Conservation (phyloP, 139 green algal genomes). For the Pseudopediastrum boryanum region DNA sequence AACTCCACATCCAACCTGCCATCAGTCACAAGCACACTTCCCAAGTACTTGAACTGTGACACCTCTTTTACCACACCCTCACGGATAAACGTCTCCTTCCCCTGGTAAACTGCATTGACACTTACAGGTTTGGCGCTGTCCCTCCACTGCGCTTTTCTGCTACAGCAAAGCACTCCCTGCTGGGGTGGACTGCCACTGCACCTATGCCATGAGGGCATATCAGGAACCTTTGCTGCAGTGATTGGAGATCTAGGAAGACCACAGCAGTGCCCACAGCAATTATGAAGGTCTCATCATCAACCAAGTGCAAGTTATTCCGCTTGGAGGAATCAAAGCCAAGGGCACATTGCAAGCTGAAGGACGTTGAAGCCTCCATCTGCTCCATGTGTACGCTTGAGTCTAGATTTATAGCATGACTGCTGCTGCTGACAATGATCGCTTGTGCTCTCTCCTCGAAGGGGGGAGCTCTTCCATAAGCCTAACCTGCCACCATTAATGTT, state of each 20-base stretch:
- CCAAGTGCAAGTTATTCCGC: slow-evolving; percentile 65
- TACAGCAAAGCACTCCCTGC: slow-evolving; percentile 65
- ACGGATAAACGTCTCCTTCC: too few species aligned
- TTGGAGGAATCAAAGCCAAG: slow-evolving; percentile 52
- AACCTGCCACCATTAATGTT: too few species aligned
- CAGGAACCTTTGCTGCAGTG: slow-evolving; percentile 48
- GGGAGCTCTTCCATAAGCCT: too few species aligned
- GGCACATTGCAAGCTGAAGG: slow-evolving; percentile 18
- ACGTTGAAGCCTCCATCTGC: background rate
- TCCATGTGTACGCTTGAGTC: background rate
- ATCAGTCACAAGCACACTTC: background rate
- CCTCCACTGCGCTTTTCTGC: slow-evolving; percentile 63
- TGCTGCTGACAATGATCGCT: too few species aligned
- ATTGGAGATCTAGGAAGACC: slow-evolving; percentile 58
- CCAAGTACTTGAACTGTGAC: background rate
- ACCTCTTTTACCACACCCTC: too few species aligned
- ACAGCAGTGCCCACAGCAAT: slow-evolving; percentile 50
- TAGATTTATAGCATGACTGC: too few species aligned
- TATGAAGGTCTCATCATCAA: slow-evolving; percentile 64
- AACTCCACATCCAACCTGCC: background rate
- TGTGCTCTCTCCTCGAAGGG: too few species aligned
- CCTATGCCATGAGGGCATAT: slow-evolving; percentile 59
- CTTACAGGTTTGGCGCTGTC: slow-evolving; percentile 62
- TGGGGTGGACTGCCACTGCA: slow-evolving; percentile 75
- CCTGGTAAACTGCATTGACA: background rate